Evolutionary conservation across 345 rosid species (phyloP), one percentile per base, ranked within the genome.

Genomic region (Acer campestre): DNA sequence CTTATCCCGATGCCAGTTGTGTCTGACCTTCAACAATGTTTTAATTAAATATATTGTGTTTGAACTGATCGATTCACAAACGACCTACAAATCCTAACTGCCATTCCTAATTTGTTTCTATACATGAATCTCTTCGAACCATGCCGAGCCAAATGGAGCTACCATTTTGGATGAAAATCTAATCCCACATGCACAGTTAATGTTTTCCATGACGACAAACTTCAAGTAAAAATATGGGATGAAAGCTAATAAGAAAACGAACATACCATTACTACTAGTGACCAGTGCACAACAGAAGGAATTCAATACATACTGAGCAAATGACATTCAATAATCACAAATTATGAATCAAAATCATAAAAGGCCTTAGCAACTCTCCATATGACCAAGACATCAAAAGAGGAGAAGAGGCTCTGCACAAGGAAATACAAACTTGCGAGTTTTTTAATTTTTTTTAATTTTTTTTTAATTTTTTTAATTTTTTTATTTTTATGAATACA

Each of bases 351-450:
- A 59, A 59, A 59, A 23, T 23, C 63, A 14, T 14, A 18, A 23
- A 20, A 59, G 10, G 46, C 46, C 46, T 42, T 42, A 42, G 46
- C 46, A 42, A 3, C 25, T 59, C 63, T 59, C 63, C 63, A 0
- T 7, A 59, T 14, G 61, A n/a, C 20, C 25, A 59, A n/a, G 20
- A 6, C 63, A n/a, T 59, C 25, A 59, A 23, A 23, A 59, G 10
- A 59, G 25, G 25, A 10, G 49, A 46, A 59, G 63, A 59, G 63
- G 0, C 7, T 46, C 46, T 25, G 29, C 65, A 23, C 29, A 10
- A 25, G 31, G 38, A 46, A 4, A 65, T 3, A 16, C 40, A 56
- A 70, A 67, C 75, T 61, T 51, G 71, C 82, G n/a, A n/a, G n/a
- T n/a, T n/a, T n/a, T n/a, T n/a, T n/a, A n/a, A n/a, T n/a, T n/a